phyloP scores from a whole-genome alignment of 2,329 filamentous ascomycete genomes.

The Neophaeococcomyces mojaviensis region DNA sequence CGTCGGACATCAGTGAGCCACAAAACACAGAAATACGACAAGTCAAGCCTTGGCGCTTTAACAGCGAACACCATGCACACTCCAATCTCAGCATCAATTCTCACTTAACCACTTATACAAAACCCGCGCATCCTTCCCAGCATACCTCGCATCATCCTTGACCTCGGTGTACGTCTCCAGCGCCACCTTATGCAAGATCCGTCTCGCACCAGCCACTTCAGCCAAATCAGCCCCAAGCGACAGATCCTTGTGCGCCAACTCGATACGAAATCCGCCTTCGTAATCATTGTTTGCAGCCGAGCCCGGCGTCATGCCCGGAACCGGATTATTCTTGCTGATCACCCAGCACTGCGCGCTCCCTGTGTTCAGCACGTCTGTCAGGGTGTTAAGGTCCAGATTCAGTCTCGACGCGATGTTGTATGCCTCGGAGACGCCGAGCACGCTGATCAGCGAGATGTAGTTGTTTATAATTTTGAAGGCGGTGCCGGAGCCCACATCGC shows the following conservation, averaged over 20 bases:
- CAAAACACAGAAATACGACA: no score
- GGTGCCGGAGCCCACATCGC: constrained; percentile 20
- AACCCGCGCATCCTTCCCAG: constrained; percentile 6
- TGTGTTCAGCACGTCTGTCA: constrained; percentile 20
- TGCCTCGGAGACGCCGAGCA: constrained; percentile 18
- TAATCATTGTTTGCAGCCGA: constrained; percentile 32
- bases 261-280: constrained; percentile 27
- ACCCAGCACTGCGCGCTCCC: constrained; percentile 21
- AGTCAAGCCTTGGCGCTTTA: no score
- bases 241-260: constrained; percentile 10
- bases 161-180: constrained; percentile 6
- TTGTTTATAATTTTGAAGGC: constrained; percentile 24
- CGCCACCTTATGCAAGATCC: not conserved
- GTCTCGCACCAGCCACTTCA: constrained; percentile 9
- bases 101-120: constrained; percentile 10
- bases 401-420: constrained; percentile 8
- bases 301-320: constrained; percentile 26
- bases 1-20: no score
- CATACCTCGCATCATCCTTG: constrained; percentile 4
- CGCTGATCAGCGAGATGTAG: constrained; percentile 20
- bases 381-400: constrained; percentile 17
- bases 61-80: no score
- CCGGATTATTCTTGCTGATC: constrained; percentile 23
- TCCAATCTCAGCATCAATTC: no score
- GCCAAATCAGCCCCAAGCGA: constrained; percentile 8